phyloP scores from a whole-genome alignment of 2,329 filamentous ascomycete species.

The Fusarium sp. region DNA sequence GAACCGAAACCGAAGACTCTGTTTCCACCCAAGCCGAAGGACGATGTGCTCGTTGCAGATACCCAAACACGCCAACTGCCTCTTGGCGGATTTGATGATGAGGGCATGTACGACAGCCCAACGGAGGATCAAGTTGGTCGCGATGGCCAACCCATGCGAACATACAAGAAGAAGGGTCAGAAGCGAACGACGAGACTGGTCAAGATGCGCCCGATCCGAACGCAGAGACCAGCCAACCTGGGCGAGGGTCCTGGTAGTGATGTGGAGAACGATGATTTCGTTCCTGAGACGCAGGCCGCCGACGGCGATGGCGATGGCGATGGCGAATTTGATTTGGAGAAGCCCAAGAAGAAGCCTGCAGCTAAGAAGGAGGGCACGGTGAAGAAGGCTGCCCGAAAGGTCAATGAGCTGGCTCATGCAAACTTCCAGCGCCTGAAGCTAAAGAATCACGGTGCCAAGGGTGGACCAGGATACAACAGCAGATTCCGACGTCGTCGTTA shows the following conservation, averaged over 20 bases:
- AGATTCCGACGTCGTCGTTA: constrained; percentile 65
- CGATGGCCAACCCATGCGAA: constrained; percentile 69
- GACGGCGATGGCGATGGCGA: constrained; percentile 3
- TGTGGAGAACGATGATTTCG: constrained; percentile 51
- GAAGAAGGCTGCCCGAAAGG: constrained; percentile 67
- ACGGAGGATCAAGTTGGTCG: constrained; percentile 62
- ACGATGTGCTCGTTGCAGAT: constrained; percentile 58
- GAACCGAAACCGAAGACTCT: constrained; percentile 35
- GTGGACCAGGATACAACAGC: constrained; percentile 67
- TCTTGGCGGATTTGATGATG: constrained; percentile 74
- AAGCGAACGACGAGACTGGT: constrained; percentile 80
- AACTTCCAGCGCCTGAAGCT: constrained; percentile 77
- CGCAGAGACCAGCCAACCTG: constrained; percentile 59
- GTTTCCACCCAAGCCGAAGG: constrained; percentile 42
- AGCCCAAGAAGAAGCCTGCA: constrained; percentile 34
- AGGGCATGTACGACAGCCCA: constrained; percentile 66
- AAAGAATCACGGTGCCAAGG: constrained; percentile 71
- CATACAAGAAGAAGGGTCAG: constrained; percentile 86
- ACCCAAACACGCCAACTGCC: constrained; percentile 56
- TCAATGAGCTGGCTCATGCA: constrained; percentile 72
- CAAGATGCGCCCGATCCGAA: constrained; percentile 69
- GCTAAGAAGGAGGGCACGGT: constrained; percentile 57
- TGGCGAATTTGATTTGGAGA: constrained; percentile 37
- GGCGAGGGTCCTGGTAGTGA: constrained; percentile 45
- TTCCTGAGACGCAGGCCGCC: constrained; percentile 46